Evolutionary conservation across 257 asterid species (phyloP), one percentile per base, ranked within the genome.

Genomic region (Nicotiana otophora): DNA sequence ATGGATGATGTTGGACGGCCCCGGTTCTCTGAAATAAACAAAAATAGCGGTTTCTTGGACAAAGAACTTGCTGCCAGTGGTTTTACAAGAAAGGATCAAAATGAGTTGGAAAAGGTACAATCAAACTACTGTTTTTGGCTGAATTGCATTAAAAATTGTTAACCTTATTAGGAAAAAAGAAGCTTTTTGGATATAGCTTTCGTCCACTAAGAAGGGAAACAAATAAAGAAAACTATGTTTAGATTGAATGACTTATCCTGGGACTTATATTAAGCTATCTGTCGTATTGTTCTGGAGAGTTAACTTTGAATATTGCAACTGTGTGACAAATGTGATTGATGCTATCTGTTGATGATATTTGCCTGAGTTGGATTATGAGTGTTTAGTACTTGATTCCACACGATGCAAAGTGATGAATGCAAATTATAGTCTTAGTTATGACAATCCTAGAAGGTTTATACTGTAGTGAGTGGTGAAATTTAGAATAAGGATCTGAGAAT

Each of bases 11-110:
- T 75, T 77, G 85, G 87, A 82, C 78, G 96, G 77, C 99, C 98
- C 84, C 91, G 77, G 62, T 92, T 96, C 83, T 89, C 93, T 4
- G 87, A 89, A 85, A 93, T 96, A 87, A 86, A 82, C 64, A 96
- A 90, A 87, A 93, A 72, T 83, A 85, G 89, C 65, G 98, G 98
- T 87, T 82, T 85, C 88, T 90, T 96, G 86, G 99, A 96, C 92
- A 92, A 87, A 91, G 95, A 93, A 82, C 98, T 94, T 86, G 97
- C 96, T 87, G 99, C 99, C 34, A 94, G 99, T 84, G 99, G 99
- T 76, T 96, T 96, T 87, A 93, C 94, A 81, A 90, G 91, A 88
- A 90, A 96, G 89, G 97, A 92, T 87, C 97, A 92, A 84, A 89
- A 83, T 68, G 96, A 88, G 66, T 90, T 94, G 46, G 95, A 94